Base-by-base conservation (phyloP, 495 filamentous ascomycete genomes). In the Lasiosphaeris hirsuta region DNA sequence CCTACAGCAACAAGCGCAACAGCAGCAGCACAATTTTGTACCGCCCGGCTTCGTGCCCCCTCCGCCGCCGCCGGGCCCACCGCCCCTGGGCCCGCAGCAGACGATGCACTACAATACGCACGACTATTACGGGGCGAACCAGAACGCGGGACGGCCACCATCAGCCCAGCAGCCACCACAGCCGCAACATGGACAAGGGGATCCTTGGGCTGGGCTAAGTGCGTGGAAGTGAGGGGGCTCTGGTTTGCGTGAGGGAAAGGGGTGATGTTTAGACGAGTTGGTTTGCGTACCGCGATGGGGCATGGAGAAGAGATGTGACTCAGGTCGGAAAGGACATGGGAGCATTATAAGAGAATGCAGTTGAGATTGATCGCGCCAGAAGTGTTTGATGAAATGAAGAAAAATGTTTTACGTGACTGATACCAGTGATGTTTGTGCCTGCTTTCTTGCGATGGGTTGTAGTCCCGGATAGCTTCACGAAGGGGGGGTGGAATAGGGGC, bases 31-130 rank as follows among this genome's bases (percentile, higher is more conserved):
- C 35, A 68, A 75, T 39, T 81, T 78, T 47, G 78, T 93, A 60
- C 90, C 90, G 35, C 83, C 84, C 14, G 91, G 91, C 14, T 97
- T 96, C 69, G 83, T 96, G 38, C 93, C 92, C 1, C 93, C 93
- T 1, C 93, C 93, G 8, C 93, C 93, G 15, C 93, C 93, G 0
- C 89, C 88, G 3, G 89, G 87, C 10, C 90, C 90, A 8, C 87
- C 90, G 37, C 88, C 90, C 39, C 75, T 84, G 41, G 85, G 87
- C 0, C 85, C 81, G 14, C 90, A 91, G 61, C 84, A 86, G 48
- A 85, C 78, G 10, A 78, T 82, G 17, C 81, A 79, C 51, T 76
- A 76, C 41, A 56, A 56, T 5, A 47, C 59, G 0, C 19, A 44
- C 17, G 65, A 81, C 37, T 80, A 77, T 49, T 79, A 76, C 41